Conservation (phyloP, 805 yeast species). For the Ogataea parapolymorpha region DNA sequence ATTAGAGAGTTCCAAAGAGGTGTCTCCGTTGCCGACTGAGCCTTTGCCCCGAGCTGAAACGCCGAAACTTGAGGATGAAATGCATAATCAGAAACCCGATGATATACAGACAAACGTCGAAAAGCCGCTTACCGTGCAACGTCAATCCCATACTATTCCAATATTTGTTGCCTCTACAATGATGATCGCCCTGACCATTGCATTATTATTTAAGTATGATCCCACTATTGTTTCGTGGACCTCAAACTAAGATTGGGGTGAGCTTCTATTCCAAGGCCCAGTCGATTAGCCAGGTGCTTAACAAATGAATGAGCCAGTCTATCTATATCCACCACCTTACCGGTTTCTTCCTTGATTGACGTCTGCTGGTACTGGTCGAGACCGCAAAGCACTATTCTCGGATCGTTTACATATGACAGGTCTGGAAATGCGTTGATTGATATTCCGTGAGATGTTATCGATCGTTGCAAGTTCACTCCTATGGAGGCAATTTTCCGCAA, state of each 20-base stretch:
- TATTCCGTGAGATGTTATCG: conserved; percentile 86
- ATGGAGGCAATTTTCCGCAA: conserved; percentile 76
- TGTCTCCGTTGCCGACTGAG: background rate
- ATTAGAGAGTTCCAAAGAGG: conserved; percentile 1
- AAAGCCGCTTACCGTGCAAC: too few relatives aligned
- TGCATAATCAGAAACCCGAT: background rate
- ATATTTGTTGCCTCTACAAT: too few relatives aligned
- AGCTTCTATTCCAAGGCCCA: conserved; percentile 28
- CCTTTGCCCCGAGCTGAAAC: background rate
- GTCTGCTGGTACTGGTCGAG: conserved; percentile 60
- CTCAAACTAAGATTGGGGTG: background rate
- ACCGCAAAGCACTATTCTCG: conserved; percentile 79
- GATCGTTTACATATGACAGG: conserved; percentile 59
- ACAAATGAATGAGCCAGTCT: conserved; percentile 45
- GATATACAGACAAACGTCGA: too few relatives aligned
- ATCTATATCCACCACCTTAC: conserved; percentile 11
- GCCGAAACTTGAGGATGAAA: background rate
- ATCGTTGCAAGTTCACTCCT: conserved; percentile 82
- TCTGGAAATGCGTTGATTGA: conserved; percentile 79
- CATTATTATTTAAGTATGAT: background rate
- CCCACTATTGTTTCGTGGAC: background rate
- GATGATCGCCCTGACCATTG: too few relatives aligned
- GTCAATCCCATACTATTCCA: too few relatives aligned
- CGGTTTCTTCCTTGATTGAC: conserved; percentile 37
- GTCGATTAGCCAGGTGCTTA: conserved; percentile 37